Conservation (phyloP, 306 rosid genomes). For the Rosa persica region DNA sequence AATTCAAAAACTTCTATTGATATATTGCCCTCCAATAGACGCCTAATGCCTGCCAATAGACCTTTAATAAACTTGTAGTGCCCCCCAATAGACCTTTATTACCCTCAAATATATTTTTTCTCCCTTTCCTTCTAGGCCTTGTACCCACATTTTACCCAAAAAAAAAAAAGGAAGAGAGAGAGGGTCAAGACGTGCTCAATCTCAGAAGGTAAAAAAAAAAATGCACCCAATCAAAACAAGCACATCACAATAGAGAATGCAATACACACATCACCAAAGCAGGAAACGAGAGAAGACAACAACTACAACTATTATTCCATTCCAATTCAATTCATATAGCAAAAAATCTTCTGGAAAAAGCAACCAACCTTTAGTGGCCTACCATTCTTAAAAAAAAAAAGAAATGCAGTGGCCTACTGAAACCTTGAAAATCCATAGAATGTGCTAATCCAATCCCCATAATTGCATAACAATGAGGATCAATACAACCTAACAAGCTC, state of each 20-base stretch:
- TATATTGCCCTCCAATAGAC: too few species aligned
- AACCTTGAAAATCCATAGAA: too few species aligned
- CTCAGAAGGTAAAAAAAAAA: too few species aligned
- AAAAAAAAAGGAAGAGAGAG: accelerated
- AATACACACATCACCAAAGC: not conserved
- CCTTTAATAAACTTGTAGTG: too few species aligned
- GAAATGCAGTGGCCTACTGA: too few species aligned
- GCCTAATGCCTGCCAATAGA: too few species aligned
- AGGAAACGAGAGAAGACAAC: not conserved
- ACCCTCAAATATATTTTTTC: accelerated
- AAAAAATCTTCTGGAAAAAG: not conserved
- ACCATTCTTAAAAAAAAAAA: not conserved
- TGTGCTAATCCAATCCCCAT: not conserved
- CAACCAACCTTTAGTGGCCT: not conserved
- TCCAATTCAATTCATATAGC: not conserved
- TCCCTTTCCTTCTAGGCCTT: too few species aligned
- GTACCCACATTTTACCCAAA: too few species aligned
- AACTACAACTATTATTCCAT: not conserved
- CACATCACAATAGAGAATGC: not conserved
- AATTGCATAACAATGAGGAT: not conserved
- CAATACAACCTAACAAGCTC: too few species aligned
- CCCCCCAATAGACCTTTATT: too few species aligned
- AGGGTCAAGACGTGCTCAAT: too few species aligned
- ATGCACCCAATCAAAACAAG: not conserved
- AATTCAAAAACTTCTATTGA: too few species aligned